Base-by-base conservation (phyloP, 768 basidiomycete genomes). In the Pisolithus microcarpus region DNA sequence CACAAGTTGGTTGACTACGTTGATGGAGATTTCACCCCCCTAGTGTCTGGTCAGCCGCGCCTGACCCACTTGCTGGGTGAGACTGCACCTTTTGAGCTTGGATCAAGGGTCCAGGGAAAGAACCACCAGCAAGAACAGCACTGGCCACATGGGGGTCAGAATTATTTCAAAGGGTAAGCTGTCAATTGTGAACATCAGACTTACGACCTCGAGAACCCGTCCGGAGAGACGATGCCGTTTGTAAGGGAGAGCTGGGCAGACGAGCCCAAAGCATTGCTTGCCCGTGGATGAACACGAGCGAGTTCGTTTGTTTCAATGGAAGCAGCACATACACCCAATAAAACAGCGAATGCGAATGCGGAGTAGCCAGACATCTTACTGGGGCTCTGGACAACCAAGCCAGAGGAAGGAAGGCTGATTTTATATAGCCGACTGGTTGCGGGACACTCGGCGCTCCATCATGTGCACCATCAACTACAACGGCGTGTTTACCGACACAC, bases 101-200 rank as follows among this genome's bases (percentile, higher is more conserved):
- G 46, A 79, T 71, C n/a, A 76, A 56, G 0, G 76, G 74, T 4
- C 75, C 77, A 8, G 75, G 79, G 47, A 75, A 74, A 7, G 60
- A 66, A 3, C 74, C 75, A n/a, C 67, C 72, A 26, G 74, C 72
- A 38, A 78, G 52, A 13, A 58, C 49, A 13, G 63, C 39, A 10
- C 62, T 64, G 21, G 8, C 9, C 2, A 4, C 30, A 7, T 18
- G 26, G 56, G 28, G 54, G 42, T 31, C 16, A 8, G 26, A 43
- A 24, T 28, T 13, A 26, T 11, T 0, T n/a, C 16, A 3, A 7
- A n/a, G 43, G 19, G 3, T 11, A 15, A 34, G 13, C 11, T 34
- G 13, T 11, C 13, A 34, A 34, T 30, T 13, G 13, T 34, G 2
- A 42, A 37, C 43, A 24, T 16, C 38, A 40, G 37, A 63, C 74